phyloP scores from a whole-genome alignment of 208 protist species.

The Leishmania tropica region DNA sequence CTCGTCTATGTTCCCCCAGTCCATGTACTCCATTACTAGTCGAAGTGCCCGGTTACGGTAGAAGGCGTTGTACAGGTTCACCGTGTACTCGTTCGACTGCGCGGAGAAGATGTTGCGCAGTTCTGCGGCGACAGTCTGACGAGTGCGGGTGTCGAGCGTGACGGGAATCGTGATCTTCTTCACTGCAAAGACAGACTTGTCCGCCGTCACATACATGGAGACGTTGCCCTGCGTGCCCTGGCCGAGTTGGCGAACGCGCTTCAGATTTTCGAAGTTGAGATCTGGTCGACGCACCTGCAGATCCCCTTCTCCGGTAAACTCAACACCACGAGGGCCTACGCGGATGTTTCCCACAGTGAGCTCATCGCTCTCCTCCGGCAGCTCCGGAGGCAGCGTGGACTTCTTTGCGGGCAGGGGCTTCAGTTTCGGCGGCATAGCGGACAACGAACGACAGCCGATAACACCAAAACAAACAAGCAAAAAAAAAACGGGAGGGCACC shows the following conservation, averaged over 20 bases:
- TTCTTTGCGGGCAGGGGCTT: conserved; percentile 66
- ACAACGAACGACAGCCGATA: not conserved
- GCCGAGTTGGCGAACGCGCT: conserved; percentile 52
- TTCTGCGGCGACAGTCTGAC: conserved; percentile 78
- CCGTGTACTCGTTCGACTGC: conserved; percentile 69
- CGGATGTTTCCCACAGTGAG: conserved; percentile 80
- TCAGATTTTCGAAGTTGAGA: conserved; percentile 65
- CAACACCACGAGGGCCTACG: conserved; percentile 66
- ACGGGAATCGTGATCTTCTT: conserved; percentile 78
- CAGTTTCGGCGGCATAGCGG: conserved; percentile 75
- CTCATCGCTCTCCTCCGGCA: conserved; percentile 53
- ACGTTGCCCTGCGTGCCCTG: conserved; percentile 82
- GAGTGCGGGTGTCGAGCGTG: conserved; percentile 57
- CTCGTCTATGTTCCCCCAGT: conserved; percentile 88
- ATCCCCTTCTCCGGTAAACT: conserved; percentile 79
- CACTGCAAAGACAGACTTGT: conserved; percentile 65
- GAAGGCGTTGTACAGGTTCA: conserved; percentile 87
- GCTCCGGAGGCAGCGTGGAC: conserved; percentile 27
- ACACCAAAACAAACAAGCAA: conserved; percentile 15
- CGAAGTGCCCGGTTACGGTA: conserved; percentile 68
- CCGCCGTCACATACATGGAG: conserved; percentile 61
- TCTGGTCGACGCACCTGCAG: conserved; percentile 71
- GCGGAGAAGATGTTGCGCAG: conserved; percentile 85
- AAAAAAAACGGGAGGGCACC: not conserved
- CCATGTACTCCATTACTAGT: conserved; percentile 91